A percentile compares a stretch with the other conserved stretches of the same genome.
Conservation (phyloP, 2,329 filamentous ascomycete species). For the Curvularia sp. region DNA sequence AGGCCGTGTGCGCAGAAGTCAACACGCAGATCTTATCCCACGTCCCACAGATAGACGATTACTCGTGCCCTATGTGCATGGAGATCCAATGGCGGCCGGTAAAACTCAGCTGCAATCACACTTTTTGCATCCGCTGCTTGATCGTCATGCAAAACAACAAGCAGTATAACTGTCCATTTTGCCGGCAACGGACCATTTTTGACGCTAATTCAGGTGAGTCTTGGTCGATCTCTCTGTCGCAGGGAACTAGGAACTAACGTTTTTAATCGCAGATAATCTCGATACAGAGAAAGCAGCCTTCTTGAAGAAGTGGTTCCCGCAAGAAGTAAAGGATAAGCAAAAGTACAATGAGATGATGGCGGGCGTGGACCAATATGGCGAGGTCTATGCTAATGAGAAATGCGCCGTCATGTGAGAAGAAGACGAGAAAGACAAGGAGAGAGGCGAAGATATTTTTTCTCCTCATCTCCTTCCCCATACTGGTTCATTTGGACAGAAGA, state of each 20-base stretch:
- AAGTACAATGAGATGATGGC: conserved; percentile 76
- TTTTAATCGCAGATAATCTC: conserved; percentile 64
- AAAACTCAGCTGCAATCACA: conserved; percentile 74
- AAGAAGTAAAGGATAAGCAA: conserved; percentile 68
- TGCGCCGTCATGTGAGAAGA: conserved; percentile 65
- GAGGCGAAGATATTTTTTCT: not conserved
- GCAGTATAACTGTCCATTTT: conserved; percentile 76
- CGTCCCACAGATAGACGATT: conserved; percentile 84
- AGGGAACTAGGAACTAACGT: not conserved
- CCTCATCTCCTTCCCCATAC: not conserved
- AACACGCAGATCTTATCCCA: conserved; percentile 73
- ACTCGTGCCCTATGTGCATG: conserved; percentile 81
- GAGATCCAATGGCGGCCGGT: conserved; percentile 82
- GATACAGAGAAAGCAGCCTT: conserved; percentile 73
- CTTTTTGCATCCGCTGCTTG: conserved; percentile 85
- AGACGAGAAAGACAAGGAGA: not conserved
- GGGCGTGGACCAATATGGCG: conserved; percentile 75
- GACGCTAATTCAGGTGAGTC: conserved; percentile 69
- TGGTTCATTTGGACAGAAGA: too few relatives aligned
- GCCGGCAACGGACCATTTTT: conserved; percentile 74
- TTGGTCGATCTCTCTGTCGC: too few relatives aligned
- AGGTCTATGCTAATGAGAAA: conserved; percentile 63
- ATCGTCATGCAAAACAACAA: conserved; percentile 77
- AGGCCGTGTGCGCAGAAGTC: conserved; percentile 76
- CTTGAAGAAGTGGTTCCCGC: conserved; percentile 77